A percentile compares a stretch with the other conserved stretches of the same genome.
Conservation (phyloP, 345 rosid species). For the Citrus medica region DNA sequence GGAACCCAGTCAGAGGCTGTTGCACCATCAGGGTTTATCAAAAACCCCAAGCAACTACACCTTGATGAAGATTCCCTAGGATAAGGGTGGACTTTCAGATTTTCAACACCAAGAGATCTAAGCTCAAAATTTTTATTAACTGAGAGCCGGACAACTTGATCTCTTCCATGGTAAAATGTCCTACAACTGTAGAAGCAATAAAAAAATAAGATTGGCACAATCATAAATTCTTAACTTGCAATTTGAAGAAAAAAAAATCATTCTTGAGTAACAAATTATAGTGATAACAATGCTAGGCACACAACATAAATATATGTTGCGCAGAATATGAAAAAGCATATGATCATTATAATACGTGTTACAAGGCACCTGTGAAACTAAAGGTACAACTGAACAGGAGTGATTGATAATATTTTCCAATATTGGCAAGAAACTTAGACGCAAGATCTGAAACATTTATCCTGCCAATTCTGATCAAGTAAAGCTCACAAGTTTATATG, state of each 20-base stretch:
- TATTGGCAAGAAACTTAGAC: not conserved
- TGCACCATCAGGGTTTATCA: slow-evolving; percentile 48
- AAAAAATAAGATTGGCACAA: not conserved
- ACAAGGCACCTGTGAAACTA: not conserved
- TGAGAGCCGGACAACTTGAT: slow-evolving; percentile 23
- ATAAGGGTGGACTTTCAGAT: slow-evolving; percentile 22
- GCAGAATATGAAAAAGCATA: not conserved
- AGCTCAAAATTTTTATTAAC: slow-evolving; percentile 20
- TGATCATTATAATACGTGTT: not conserved
- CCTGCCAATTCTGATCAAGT: not conserved
- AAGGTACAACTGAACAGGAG: not conserved
- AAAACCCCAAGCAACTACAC: slow-evolving; percentile 47
- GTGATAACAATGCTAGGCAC: not conserved
- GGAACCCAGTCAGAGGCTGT: slow-evolving; percentile 53
- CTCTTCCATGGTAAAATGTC: slow-evolving; percentile 31
- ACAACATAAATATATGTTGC: not conserved
- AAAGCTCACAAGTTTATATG: not conserved
- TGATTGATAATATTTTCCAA: not conserved
- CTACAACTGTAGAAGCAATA: slow-evolving; percentile 22
- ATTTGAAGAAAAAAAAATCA: not conserved
- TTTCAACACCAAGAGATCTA: slow-evolving; percentile 22
- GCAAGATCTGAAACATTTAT: not conserved
- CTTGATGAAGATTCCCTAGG: slow-evolving; percentile 25
- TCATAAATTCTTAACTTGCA: not conserved
- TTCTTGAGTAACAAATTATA: not conserved